Evolutionary conservation across 495 filamentous ascomycete species (phyloP).

Genomic region (Lindgomyces ingoldianus): DNA sequence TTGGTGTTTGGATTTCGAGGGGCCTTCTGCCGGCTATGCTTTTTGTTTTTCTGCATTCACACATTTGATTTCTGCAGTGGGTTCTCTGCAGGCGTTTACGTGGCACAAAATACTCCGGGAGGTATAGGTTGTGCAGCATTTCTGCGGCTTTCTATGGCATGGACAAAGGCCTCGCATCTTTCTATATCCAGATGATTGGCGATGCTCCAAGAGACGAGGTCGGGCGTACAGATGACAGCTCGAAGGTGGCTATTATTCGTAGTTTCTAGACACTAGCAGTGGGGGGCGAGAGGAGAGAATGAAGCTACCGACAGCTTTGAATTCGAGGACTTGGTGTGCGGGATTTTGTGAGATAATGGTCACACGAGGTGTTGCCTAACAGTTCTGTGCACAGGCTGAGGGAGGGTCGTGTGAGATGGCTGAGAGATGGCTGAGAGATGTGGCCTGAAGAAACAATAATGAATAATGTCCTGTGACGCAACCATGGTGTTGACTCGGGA

Average conservation of each 20-base stretch:
- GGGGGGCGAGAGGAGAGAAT: too few relatives aligned
- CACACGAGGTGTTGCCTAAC: not conserved
- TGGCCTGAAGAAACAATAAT: not conserved
- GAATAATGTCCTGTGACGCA: not conserved
- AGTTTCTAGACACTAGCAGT: not conserved
- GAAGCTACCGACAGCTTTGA: too few relatives aligned
- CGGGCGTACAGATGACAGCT: not conserved
- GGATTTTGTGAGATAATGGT: too few relatives aligned
- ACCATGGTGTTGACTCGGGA: too few relatives aligned
- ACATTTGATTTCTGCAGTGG: not conserved
- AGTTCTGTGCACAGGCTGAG: not conserved
- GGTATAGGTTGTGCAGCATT: not conserved
- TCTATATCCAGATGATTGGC: not conserved
- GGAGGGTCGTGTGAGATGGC: not conserved
- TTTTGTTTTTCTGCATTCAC: constrained; percentile 1
- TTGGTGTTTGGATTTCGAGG: constrained; percentile 21
- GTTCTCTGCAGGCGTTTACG: not conserved
- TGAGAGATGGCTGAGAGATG: not conserved
- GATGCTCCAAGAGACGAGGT: not conserved
- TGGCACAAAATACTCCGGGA: not conserved
- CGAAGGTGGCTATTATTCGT: too few relatives aligned
- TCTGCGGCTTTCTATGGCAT: constrained; percentile 7
- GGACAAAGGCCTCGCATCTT: not conserved
- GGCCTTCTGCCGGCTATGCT: not conserved
- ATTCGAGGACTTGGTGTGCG: too few relatives aligned